A percentile compares a stretch with the other conserved stretches of the same genome.
These are phyloP conservation scores for Tetracentron sinense DNA, from an alignment of 164 flowering plant species.

Conservation along the genomic window DNA sequence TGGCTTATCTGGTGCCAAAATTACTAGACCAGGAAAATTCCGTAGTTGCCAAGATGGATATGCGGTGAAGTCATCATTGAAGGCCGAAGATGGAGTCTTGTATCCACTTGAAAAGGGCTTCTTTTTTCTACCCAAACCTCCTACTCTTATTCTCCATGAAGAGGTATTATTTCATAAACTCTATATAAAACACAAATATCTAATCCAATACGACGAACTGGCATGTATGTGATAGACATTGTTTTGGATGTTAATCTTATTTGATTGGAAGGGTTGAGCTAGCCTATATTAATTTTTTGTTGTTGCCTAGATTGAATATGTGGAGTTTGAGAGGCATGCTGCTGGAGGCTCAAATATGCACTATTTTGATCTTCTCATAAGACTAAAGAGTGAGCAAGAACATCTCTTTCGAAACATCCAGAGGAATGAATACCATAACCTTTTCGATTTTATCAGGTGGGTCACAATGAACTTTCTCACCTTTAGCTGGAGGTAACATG, in stretches of 20 bases:
- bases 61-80: conserved; percentile 96
- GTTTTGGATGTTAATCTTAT: neutral
- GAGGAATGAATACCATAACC: conserved; percentile 88
- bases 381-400: conserved; percentile 79
- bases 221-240: neutral
- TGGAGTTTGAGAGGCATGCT: conserved; percentile 95
- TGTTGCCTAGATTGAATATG: conserved; percentile 67
- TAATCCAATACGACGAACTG: neutral
- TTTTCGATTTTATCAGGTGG: conserved; percentile 81
- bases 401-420: conserved; percentile 94
- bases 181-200: neutral
- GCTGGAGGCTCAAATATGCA: conserved; percentile 97
- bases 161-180: conserved; percentile 45
- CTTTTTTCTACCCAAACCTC: conserved; percentile 97
- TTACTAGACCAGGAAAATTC: conserved; percentile 92
- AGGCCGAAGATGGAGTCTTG: conserved; percentile 96
- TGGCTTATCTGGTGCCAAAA: conserved; percentile 88
- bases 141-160: conserved; percentile 95
- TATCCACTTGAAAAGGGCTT: conserved; percentile 97
- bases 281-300: neutral
- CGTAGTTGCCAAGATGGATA: conserved; percentile 94
- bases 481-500: neutral
- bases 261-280: neutral
- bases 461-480: neutral
- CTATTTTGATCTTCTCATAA: conserved; percentile 89